phyloP scores from a whole-genome alignment of 306 rosid species.

The Castanea crenata region DNA sequence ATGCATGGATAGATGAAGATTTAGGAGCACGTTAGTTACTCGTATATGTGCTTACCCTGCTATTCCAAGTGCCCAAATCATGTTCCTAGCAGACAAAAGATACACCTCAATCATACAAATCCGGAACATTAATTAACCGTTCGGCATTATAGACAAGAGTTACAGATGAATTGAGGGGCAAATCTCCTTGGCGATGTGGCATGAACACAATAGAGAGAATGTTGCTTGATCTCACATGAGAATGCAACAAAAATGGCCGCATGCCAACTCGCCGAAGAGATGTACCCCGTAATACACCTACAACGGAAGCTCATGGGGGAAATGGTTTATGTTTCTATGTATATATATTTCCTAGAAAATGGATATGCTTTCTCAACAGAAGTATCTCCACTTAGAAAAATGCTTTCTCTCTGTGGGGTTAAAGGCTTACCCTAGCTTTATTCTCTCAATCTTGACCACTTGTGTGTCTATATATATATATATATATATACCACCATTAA shows the following conservation, averaged over 20 bases:
- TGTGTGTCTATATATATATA: no score
- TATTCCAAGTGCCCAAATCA: neutral
- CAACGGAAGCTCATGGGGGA: neutral
- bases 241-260: neutral
- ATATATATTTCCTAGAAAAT: neutral
- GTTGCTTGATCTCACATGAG: neutral
- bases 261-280: neutral
- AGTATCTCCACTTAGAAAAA: neutral
- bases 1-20: no score
- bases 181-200: neutral
- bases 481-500: no score
- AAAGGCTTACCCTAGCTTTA: neutral
- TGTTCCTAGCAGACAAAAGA: neutral
- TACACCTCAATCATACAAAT: neutral
- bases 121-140: neutral
- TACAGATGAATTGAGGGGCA: neutral
- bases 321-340: neutral
- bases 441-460: neutral
- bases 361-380: neutral
- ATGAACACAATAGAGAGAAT: neutral
- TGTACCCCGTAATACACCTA: neutral
- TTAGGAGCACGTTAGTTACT: no score
- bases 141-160: neutral
- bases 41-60: no score
- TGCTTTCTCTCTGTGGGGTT: neutral